Evolutionary conservation across 768 basidiomycete species (phyloP), one percentile per base, ranked within the genome.

Genomic region (Butyriboletus loyo): DNA sequence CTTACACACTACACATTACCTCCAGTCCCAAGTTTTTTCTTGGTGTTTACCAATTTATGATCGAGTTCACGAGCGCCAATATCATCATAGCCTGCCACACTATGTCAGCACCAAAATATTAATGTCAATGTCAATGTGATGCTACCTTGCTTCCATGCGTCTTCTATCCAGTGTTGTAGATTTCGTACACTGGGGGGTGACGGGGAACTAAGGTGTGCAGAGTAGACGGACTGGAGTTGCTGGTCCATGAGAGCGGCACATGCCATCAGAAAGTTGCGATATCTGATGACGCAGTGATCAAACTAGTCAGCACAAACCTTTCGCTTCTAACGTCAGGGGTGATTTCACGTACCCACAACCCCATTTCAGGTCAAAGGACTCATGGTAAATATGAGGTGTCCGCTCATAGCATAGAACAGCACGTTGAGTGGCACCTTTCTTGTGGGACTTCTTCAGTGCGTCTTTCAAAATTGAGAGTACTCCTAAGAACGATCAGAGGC

Each of bases 211-310:
- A 92, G 73, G 17, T 85, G 70, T 2, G 79, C 70, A 50, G 78
- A 79, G 67, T 92, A 93, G 50, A 77, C 50, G 2, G 80, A 78
- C 63, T 89, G 86, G 13, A 67, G 50, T 47, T 68, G 68, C 63
- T 93, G 91, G 44, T 76, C 78, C 78, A 89, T 83, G 21, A 93
- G 77, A 6, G 81, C 78, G 3, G 84, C 74, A 63, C 89, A 92
- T 9, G 79, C 74, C 85, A 93, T 92, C 57, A 89, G 59, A 59
- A 86, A 92, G 65, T 91, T 92, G 21, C 89, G 85, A 63, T 93
- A 92, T 24, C 90, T 92, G 53, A 27, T 14, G 17, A 46, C n/a
- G 8, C 10, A 22, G 15, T 22, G 22, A 36, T 15, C 30, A n/a
- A 45, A 40, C 21, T 9, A 41, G 50, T 57, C 34, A 40, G 44